Evolutionary conservation across 768 basidiomycete species (phyloP).

Genomic region (Suillus bovinus): DNA sequence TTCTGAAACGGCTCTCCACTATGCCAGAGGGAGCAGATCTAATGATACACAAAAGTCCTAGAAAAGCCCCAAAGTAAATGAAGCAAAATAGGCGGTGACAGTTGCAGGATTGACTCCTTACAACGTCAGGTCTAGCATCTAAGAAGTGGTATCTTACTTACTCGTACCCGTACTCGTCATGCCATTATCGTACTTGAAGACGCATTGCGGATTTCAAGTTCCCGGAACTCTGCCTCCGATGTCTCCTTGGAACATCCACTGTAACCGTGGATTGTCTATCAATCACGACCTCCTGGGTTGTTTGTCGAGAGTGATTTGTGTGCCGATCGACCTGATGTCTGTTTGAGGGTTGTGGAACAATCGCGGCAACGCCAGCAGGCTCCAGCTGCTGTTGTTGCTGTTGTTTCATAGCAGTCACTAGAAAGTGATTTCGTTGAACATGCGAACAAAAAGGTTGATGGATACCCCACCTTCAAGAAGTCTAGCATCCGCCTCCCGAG

Average conservation of each 20-base stretch:
- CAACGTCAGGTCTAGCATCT: not conserved
- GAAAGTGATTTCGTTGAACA: constrained; percentile 10
- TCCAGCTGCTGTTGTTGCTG: constrained; percentile 21
- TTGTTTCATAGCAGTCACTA: constrained; percentile 30
- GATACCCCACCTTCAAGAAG: constrained; percentile 56
- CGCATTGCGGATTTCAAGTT: constrained; percentile 41
- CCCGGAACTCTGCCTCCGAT: constrained; percentile 30
- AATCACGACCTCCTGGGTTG: constrained; percentile 25
- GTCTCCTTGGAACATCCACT: constrained; percentile 31
- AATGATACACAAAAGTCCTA: constrained; percentile 7
- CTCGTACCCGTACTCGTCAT: constrained; percentile 1
- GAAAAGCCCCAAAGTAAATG: not conserved
- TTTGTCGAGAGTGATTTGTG: constrained; percentile 31
- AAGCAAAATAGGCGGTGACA: not conserved
- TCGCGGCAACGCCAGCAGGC: constrained; percentile 15
- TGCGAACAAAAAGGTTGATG: not conserved
- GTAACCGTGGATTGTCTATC: constrained; percentile 31
- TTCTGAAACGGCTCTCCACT: constrained; percentile 10
- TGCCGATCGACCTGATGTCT: constrained; percentile 23
- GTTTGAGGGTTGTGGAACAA: constrained; percentile 24
- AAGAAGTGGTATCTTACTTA: not conserved
- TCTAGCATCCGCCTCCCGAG: constrained; percentile 72
- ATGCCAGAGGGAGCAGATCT: constrained; percentile 14
- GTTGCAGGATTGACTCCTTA: not conserved
- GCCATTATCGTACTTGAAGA: constrained; percentile 32